Base-by-base conservation (phyloP, 192 early-diverging fungal species). In the Gorgonomyces haynaldii region DNA sequence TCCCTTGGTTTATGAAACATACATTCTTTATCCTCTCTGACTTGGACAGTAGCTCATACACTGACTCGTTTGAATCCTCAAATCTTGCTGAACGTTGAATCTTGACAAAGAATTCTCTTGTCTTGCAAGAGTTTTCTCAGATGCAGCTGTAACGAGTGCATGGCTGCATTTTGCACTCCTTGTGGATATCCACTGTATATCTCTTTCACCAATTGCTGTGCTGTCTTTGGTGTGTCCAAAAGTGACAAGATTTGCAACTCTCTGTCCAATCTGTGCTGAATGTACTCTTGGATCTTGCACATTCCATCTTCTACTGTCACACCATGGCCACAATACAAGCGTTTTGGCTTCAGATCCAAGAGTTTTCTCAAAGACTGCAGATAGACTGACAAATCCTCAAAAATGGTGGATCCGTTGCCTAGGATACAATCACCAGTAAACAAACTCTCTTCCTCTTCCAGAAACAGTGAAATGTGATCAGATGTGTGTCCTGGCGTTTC, bases 341-440 rank as follows among this genome's bases (percentile, higher is more conserved):
- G 36, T 15, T 57, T 29, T 0, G 75, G 77, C 0, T 40, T 38
- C 0, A 74, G 5, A 0, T 36, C 62, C 32, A 72, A 51, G 16
- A 86, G 48, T 1, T 57, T 52, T 12, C 58, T 24, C n/a, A 94
- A 60, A 1, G 81, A 83, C 9, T 63, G 46, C 54, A 94, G 70
- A 48, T 89, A 89, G 13, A 60, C 60, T 2, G 49, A 53, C 8
- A 94, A 66, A 35, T 86, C 69, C 21, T 84, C 69, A 64, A 91
- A 89, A 4, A 84, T 69, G 4, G 85, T 75, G 0, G 82, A 82
- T 4, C 91, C 91, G 35, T 86, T 78, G 0, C 91, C 91, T 47
- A 94, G 62, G 0, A 91, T 67, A 50, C 78, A 80, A 56, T 94
- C 91, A 0, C 85, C 87, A 0, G 82, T 78, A 32, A 90, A 81